A percentile compares a stretch with the other conserved stretches of the same genome.
phyloP scores from a whole-genome alignment of 108 stramenopile genomes.

The Pseudonitzschia multistriata region DNA sequence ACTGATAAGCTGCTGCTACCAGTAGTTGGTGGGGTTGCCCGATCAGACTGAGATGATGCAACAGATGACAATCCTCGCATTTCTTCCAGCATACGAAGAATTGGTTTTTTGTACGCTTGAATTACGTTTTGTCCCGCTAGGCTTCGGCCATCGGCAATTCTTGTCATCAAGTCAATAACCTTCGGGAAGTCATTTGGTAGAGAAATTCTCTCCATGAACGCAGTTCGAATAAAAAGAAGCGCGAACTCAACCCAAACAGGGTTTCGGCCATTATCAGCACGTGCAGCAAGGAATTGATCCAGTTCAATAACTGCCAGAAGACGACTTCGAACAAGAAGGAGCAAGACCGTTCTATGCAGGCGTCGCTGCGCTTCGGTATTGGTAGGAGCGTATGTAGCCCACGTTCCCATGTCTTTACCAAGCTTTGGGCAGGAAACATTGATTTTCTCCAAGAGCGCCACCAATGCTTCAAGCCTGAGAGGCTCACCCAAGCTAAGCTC shows the following conservation, averaged over 20 bases:
- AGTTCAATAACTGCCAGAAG: conserved; percentile 77
- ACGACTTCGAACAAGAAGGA: conserved; percentile 85
- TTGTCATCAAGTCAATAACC: conserved; percentile 79
- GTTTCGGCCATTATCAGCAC: conserved; percentile 83
- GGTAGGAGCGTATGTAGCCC: conserved; percentile 90
- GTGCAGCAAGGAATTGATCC: conserved; percentile 83
- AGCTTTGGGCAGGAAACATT: conserved; percentile 84
- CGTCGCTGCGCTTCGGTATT: conserved; percentile 83
- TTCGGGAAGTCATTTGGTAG: conserved; percentile 77
- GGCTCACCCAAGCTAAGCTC: conserved; percentile 86
- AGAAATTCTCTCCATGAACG: conserved; percentile 78
- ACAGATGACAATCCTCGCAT: conserved; percentile 39
- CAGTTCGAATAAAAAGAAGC: conserved; percentile 81
- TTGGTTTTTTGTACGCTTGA: conserved; percentile 73
- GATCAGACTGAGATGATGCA: conserved; percentile 11
- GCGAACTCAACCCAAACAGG: conserved; percentile 90
- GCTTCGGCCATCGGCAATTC: conserved; percentile 76
- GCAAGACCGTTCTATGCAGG: conserved; percentile 86
- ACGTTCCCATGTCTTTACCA: conserved; percentile 85
- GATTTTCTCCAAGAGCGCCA: conserved; percentile 84
- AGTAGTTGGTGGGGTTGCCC: neutral
- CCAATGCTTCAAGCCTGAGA: conserved; percentile 83
- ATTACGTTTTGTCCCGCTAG: conserved; percentile 63
- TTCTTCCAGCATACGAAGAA: conserved; percentile 78
- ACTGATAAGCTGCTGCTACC: conserved; percentile 71